Conservation (phyloP, 495 filamentous ascomycete genomes). For the Neurospora pannonica region DNA sequence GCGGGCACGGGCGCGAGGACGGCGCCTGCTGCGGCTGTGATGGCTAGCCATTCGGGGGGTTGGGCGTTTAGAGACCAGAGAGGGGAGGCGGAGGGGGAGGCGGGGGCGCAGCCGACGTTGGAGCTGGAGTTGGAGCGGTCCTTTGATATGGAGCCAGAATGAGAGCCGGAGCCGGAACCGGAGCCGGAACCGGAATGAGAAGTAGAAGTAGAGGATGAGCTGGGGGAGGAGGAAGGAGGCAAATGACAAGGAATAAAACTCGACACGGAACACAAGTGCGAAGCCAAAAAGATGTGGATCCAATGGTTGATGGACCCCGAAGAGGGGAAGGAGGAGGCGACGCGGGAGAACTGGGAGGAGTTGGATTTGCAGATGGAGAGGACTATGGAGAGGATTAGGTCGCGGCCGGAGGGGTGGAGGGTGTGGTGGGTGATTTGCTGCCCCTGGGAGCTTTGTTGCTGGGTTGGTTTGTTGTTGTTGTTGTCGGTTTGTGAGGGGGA, state of each 20-base stretch:
- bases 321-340: conserved; percentile 52
- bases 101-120: too few species aligned
- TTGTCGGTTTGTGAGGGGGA: not conserved
- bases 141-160: not conserved
- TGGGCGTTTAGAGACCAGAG: conserved; percentile 38
- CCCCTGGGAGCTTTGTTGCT: not conserved
- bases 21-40: conserved; percentile 46
- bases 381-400: conserved; percentile 50
- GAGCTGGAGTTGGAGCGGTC: not conserved
- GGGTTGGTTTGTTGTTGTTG: not conserved
- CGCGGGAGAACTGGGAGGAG: conserved; percentile 29
- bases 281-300: conserved; percentile 50
- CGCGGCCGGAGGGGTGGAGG: conserved; percentile 40
- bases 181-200: not conserved
- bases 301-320: conserved; percentile 48
- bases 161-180: not conserved
- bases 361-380: conserved; percentile 39
- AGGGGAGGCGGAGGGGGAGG: not conserved
- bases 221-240: not conserved
- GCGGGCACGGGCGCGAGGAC: conserved; percentile 44
- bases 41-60: conserved; percentile 47
- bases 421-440: conserved; percentile 8
- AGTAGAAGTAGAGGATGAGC: not conserved
- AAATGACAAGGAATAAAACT: conserved; percentile 51
- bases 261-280: conserved; percentile 38